Percentiles rank a stretch among this genome's conserved stretches.
These are phyloP conservation scores for Gossypium longicalyx DNA, from an alignment of 345 rosid genomes.

Conservation along the genomic window DNA sequence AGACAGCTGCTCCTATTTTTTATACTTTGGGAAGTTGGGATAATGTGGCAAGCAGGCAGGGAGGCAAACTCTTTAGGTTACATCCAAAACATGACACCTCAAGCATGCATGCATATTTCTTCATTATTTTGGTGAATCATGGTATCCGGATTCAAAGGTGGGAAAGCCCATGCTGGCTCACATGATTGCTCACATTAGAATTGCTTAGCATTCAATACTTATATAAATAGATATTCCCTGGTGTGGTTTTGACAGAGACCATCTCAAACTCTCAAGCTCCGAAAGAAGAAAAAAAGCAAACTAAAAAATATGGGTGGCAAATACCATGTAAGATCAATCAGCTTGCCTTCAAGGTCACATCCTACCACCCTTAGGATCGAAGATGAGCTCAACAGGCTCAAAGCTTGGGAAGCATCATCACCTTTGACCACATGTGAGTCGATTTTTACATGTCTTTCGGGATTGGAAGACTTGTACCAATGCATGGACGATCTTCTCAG, in stretches of 20 bases:
- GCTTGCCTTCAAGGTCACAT: constrained; percentile 73
- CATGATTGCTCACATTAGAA: constrained; percentile 25
- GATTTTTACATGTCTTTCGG: constrained; percentile 31
- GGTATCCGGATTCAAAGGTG: constrained; percentile 20
- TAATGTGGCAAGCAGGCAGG: constrained; percentile 43
- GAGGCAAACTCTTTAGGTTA: constrained; percentile 38
- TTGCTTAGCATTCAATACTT: not conserved
- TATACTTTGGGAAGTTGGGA: constrained; percentile 18
- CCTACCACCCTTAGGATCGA: constrained; percentile 42
- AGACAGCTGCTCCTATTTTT: not conserved
- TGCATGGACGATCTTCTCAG: constrained; percentile 50
- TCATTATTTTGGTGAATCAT: constrained; percentile 23
- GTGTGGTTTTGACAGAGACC: not conserved
- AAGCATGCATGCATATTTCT: constrained; percentile 2
- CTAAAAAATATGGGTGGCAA: constrained; percentile 28
- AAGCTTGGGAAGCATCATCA: constrained; percentile 25
- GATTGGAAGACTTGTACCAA: constrained; percentile 43
- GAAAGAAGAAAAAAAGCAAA: not conserved
- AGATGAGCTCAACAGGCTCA: constrained; percentile 51
- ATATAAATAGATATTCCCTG: constrained; percentile 15
- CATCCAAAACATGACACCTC: constrained; percentile 34
- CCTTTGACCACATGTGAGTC: constrained; percentile 30
- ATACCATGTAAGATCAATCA: constrained; percentile 52
- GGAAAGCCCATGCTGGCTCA: constrained; percentile 17
- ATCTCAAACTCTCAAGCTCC: constrained; percentile 18